Evolutionary conservation across 352 stramenopile genomes (phyloP).

Genomic region (Pythium apleroticum): DNA sequence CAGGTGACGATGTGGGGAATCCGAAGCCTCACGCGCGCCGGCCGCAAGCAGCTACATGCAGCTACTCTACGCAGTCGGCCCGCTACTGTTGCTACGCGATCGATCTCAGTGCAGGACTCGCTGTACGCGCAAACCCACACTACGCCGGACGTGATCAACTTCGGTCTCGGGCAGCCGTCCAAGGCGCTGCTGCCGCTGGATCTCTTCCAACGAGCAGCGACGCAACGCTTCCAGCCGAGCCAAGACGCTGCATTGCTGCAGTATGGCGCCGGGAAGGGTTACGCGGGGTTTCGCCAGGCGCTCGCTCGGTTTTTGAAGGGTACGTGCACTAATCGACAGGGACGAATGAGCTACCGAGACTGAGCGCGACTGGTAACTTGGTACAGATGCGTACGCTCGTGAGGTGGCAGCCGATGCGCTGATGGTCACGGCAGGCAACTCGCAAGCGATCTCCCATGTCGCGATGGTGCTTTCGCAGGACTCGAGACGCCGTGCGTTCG

Average conservation of each 20-base stretch:
- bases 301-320: conserved; percentile 61
- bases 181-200: conserved; percentile 71
- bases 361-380: background rate
- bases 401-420: conserved; percentile 48
- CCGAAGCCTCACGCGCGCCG: background rate
- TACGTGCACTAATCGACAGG: conserved; percentile 14
- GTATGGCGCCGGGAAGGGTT: conserved; percentile 75
- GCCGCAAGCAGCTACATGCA: background rate
- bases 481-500: conserved; percentile 80
- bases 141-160: conserved; percentile 70
- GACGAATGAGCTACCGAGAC: background rate
- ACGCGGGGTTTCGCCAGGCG: conserved; percentile 60
- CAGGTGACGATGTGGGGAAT: background rate
- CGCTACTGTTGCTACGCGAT: background rate
- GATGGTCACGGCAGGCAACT: conserved; percentile 91
- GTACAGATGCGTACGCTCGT: conserved; percentile 25
- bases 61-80: background rate
- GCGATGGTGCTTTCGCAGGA: conserved; percentile 69
- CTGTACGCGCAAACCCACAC: conserved; percentile 69
- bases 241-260: conserved; percentile 69
- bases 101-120: conserved; percentile 53
- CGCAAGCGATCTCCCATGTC: conserved; percentile 88
- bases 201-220: conserved; percentile 51
- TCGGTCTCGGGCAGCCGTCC: conserved; percentile 82
- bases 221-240: conserved; percentile 42